Base-by-base conservation (phyloP, 208 protist species). In the Borovskyia barvae region DNA sequence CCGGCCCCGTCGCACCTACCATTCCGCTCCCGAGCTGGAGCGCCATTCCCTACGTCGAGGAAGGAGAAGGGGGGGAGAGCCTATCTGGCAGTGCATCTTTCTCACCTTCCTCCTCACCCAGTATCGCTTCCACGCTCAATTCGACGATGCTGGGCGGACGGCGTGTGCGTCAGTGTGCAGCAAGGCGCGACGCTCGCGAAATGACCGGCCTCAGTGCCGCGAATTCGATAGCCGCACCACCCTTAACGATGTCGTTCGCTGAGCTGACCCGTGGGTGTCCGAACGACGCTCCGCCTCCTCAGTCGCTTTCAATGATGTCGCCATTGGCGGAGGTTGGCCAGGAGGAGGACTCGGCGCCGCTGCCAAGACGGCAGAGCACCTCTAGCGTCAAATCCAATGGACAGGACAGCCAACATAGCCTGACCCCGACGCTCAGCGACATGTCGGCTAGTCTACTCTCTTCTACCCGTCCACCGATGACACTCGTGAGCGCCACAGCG, bases 381-480 rank as follows among this genome's bases (percentile, higher is more conserved):
- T 49, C 48, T 1, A 66, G 51, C 35, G n/a, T 60, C n/a, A 59
- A 53, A 22, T 58, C 49, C n/a, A 25, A 37, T 17, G 51, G 12
- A 1, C 35, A 53, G 42, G 50, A 36, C 47, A 60, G 50, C 29
- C 48, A 33, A 1, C 37, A 30, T 26, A 73, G 49, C 51, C 37
- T 43, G 45, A 74, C 46, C 9, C 20, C 12, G 6, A 67, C 55
- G 2, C 28, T 72, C 11, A 77, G 72, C 29, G 72, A 77, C 42
- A 30, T 68, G 8, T 77, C 63, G 8, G 51, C 55, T 0, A 77
- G 72, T 28, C 8, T 66, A 14, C 54, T 68, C 8, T 77, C 72
- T 7, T 30, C 35, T 24, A 77, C 72, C 9, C 64, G 62, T 25
- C 25, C 42, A 1, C 72, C 72, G 12, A 17, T 33, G 9, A 42